phyloP scores from a whole-genome alignment of 352 stramenopile genomes.

The Thalassiosira sp. region DNA sequence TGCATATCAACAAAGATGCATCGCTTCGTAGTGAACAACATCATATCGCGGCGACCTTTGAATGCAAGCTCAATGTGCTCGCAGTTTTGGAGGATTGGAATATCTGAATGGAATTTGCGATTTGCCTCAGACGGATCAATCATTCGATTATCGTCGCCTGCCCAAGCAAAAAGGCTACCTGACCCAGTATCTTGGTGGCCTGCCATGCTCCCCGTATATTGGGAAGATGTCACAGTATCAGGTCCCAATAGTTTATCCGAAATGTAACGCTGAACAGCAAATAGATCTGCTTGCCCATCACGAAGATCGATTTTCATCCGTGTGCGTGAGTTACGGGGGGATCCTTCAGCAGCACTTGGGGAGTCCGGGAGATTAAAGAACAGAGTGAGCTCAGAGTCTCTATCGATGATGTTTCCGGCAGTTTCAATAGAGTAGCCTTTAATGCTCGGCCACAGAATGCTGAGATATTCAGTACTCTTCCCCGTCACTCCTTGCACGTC shows the following conservation, averaged over 20 bases:
- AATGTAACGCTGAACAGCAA: constrained; percentile 58
- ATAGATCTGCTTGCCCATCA: constrained; percentile 55
- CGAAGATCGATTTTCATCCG: constrained; percentile 63
- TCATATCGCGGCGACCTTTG: constrained; percentile 62
- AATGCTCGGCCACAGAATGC: constrained; percentile 60
- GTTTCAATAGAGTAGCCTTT: constrained; percentile 66
- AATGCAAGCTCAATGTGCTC: constrained; percentile 67
- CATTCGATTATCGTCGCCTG: constrained; percentile 62
- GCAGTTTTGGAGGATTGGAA: constrained; percentile 54
- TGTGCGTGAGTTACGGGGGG: constrained; percentile 39
- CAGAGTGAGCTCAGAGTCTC: constrained; percentile 60
- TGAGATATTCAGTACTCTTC: constrained; percentile 63
- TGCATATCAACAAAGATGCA: constrained; percentile 63
- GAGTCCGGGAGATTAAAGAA: constrained; percentile 59
- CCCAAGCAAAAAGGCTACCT: constrained; percentile 48
- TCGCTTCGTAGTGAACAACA: constrained; percentile 65
- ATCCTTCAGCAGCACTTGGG: constrained; percentile 17
- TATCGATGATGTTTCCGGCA: constrained; percentile 59
- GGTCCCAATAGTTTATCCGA: constrained; percentile 61
- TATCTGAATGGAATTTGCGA: constrained; percentile 46
- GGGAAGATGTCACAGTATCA: constrained; percentile 35
- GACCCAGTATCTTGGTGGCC: constrained; percentile 34
- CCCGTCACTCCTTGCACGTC: constrained; percentile 63
- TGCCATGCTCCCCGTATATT: constrained; percentile 21
- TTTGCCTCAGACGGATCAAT: constrained; percentile 59